Conservation (phyloP, 108 stramenopile genomes). For the Nitzschia putrida region DNA sequence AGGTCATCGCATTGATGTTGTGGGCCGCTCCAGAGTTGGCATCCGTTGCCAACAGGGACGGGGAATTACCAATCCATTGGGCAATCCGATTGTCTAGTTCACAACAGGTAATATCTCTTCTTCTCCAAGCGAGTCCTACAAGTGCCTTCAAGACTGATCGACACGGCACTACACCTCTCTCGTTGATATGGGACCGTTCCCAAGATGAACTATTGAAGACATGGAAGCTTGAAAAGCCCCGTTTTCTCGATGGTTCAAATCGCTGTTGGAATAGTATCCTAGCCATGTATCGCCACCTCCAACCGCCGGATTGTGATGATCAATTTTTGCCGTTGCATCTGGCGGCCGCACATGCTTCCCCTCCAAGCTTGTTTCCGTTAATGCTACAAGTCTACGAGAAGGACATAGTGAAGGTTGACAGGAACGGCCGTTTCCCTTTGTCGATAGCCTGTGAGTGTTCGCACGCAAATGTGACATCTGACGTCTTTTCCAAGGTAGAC, state of each 20-base stretch:
- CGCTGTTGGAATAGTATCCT: slow-evolving; percentile 30
- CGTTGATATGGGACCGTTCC: slow-evolving; percentile 39
- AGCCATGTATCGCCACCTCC: slow-evolving; percentile 9
- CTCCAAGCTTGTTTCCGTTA: slow-evolving; percentile 17
- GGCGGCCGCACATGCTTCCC: slow-evolving; percentile 12
- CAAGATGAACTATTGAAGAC: slow-evolving; percentile 4
- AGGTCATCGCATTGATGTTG: slow-evolving; percentile 30
- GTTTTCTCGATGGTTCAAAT: not conserved
- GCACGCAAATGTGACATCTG: slow-evolving; percentile 20
- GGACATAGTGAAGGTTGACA: slow-evolving; percentile 2
- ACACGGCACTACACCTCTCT: slow-evolving; percentile 23
- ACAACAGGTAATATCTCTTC: slow-evolving; percentile 3
- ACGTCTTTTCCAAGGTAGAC: slow-evolving; percentile 25
- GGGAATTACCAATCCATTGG: slow-evolving; percentile 44
- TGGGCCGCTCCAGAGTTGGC: slow-evolving; percentile 37
- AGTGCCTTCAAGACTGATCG: slow-evolving; percentile 14
- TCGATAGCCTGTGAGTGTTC: slow-evolving; percentile 21
- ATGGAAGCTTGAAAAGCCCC: slow-evolving; percentile 6
- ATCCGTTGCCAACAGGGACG: slow-evolving; percentile 28
- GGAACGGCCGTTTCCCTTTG: slow-evolving; percentile 13
- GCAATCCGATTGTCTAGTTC: slow-evolving; percentile 35
- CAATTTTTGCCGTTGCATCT: slow-evolving; percentile 14
- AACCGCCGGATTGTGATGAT: not conserved
- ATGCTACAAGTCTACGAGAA: slow-evolving; percentile 25
- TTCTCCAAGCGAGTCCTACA: slow-evolving; percentile 27